Conservation (phyloP, 306 rosid genomes). For the Myrica gale region DNA sequence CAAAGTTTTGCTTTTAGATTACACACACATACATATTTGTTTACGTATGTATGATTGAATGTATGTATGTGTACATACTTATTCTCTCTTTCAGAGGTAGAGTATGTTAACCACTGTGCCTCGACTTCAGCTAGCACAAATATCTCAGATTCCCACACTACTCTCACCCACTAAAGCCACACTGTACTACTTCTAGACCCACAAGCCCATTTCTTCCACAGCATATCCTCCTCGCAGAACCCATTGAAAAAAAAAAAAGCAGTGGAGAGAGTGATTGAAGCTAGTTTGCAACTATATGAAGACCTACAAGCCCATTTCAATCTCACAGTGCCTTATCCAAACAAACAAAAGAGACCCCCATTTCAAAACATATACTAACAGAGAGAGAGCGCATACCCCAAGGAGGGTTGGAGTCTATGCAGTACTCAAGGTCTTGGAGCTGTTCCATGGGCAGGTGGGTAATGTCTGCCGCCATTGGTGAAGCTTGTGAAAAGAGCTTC, state of each 20-base stretch:
- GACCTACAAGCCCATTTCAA: constrained; percentile 24
- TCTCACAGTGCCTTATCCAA: not conserved
- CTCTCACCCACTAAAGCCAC: not conserved
- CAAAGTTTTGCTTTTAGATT: not conserved
- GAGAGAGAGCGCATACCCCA: constrained; percentile 61
- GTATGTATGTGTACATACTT: no score
- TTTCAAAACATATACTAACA: not conserved
- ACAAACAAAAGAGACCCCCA: not conserved
- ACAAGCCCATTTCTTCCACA: constrained; percentile 8
- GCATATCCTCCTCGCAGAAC: not conserved
- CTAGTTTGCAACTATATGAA: constrained; percentile 10
- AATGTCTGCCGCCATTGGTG: constrained; percentile 91
- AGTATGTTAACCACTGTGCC: constrained; percentile 28
- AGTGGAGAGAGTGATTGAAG: constrained; percentile 16
- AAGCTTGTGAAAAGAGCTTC: constrained; percentile 34
- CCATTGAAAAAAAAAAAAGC: not conserved
- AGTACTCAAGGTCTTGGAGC: constrained; percentile 96
- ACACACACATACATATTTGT: not conserved
- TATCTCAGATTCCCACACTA: constrained; percentile 9
- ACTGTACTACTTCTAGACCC: not conserved
- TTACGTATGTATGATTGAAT: no score
- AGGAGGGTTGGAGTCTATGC: constrained; percentile 97
- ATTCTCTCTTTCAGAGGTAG: not conserved
- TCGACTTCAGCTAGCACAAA: not conserved
- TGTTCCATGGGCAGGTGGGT: constrained; percentile 97